Evolutionary conservation across 2,329 filamentous ascomycete species (phyloP).

Genomic region (Hypomyces perniciosus): DNA sequence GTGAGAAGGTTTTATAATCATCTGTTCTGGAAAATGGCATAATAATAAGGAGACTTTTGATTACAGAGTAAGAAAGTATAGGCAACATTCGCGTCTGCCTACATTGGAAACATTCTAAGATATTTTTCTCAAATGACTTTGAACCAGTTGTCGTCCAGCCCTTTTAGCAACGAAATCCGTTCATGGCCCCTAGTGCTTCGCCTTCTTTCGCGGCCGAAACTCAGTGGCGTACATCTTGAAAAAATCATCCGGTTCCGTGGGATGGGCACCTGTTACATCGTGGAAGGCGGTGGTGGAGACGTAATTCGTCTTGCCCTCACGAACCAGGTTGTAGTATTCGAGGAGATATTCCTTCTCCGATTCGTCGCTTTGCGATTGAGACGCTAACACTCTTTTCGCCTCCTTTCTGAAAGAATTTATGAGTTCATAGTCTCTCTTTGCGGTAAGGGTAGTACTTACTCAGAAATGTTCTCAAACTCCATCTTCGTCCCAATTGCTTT

Average conservation of each 20-base stretch:
- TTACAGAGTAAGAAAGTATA: no score
- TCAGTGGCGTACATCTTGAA: conserved; percentile 38
- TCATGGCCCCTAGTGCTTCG: conserved; percentile 15
- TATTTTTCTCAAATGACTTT: no score
- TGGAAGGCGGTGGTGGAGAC: conserved; percentile 45
- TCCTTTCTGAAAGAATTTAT: conserved; percentile 3
- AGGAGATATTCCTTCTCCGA: conserved; percentile 43
- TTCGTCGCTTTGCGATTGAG: conserved; percentile 19
- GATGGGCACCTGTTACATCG: conserved; percentile 40
- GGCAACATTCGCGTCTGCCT: no score
- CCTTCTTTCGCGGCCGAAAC: conserved; percentile 15
- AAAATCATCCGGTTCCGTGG: conserved; percentile 43
- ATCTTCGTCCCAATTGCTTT: conserved; percentile 34
- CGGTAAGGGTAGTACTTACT: neutral
- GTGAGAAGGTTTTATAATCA: no score
- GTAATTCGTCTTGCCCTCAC: conserved; percentile 49
- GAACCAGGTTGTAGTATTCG: conserved; percentile 47
- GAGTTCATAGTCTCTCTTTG: neutral
- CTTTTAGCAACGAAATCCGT: no score
- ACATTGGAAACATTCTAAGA: no score
- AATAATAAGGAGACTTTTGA: no score
- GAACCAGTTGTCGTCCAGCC: no score
- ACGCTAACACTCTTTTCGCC: conserved; percentile 12
- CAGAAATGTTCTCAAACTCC: conserved; percentile 21
- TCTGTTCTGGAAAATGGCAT: no score